These are phyloP conservation scores for Paragyromitra xinjiangensis DNA, from an alignment of 495 filamentous ascomycete genomes.

Conservation along the genomic window DNA sequence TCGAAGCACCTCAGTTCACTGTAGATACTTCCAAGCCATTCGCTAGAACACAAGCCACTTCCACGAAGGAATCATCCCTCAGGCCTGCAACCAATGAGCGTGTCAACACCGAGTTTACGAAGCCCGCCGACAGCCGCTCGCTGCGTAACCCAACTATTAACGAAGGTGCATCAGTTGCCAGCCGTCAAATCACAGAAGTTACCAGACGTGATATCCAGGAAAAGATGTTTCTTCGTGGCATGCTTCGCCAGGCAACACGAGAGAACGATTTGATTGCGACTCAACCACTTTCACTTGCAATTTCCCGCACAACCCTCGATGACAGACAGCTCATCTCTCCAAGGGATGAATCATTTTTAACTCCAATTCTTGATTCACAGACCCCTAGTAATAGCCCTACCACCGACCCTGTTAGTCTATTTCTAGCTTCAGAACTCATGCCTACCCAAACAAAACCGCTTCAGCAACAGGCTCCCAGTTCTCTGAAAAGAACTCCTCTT, in stretches of 20 bases:
- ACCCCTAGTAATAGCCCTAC: too few species aligned
- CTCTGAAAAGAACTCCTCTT: neutral
- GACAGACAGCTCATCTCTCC: neutral
- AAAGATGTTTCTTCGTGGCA: conserved; percentile 44
- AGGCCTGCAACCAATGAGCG: neutral
- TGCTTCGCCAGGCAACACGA: conserved; percentile 38
- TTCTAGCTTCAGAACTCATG: neutral
- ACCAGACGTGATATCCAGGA: conserved; percentile 47
- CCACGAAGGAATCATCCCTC: neutral
- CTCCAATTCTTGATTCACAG: neutral
- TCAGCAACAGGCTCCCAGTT: neutral
- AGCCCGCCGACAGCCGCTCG: neutral
- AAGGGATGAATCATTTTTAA: neutral
- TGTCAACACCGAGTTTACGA: neutral
- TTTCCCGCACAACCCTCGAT: conserved; percentile 3
- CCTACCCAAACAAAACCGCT: neutral
- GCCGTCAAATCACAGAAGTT: neutral
- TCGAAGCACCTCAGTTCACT: conserved; percentile 41
- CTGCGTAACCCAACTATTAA: neutral
- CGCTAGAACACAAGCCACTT: neutral
- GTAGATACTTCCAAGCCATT: neutral
- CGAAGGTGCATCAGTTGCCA: neutral
- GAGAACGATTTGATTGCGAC: conserved; percentile 37
- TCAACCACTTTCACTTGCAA: conserved; percentile 33
- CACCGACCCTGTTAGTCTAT: neutral